Evolutionary conservation across 2,329 filamentous ascomycete genomes (phyloP).

Genomic region (Huntiella abstrusa): DNA sequence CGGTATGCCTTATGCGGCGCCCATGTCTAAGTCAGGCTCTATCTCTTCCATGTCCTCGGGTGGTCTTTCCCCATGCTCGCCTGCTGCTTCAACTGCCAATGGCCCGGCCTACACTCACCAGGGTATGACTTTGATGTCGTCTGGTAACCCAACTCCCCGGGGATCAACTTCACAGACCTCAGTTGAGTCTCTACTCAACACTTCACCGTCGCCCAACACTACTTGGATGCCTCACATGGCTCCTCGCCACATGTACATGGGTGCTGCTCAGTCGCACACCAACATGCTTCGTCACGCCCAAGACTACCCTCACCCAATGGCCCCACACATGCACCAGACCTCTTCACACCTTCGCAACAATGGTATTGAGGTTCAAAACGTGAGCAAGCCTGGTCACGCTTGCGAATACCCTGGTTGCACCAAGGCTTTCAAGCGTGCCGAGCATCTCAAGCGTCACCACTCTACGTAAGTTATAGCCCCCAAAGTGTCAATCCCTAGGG

Average conservation of each 20-base stretch:
- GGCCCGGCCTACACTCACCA: background rate
- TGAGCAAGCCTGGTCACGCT: constrained; percentile 22
- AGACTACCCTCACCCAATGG: background rate
- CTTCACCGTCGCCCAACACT: constrained; percentile 4
- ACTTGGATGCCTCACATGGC: background rate
- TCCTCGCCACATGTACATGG: constrained; percentile 6
- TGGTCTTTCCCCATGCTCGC: constrained; percentile 6
- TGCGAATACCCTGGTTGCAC: constrained; percentile 29
- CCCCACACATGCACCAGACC: constrained; percentile 5
- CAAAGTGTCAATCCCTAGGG: background rate
- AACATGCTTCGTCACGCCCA: constrained; percentile 2
- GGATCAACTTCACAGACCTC: constrained; percentile 2
- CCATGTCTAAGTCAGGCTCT: constrained; percentile 8
- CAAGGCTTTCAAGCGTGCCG: constrained; percentile 31
- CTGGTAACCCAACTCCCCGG: background rate
- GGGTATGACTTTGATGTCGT: background rate
- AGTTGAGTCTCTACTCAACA: constrained; percentile 10
- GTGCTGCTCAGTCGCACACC: constrained; percentile 1
- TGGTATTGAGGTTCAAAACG: constrained; percentile 11
- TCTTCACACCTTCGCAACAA: constrained; percentile 5
- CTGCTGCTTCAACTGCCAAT: constrained; percentile 2
- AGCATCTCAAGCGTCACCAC: constrained; percentile 37
- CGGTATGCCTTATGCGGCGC: background rate
- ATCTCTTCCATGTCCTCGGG: constrained; percentile 8
- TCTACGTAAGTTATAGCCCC: constrained; percentile 25